A percentile compares a stretch with the other conserved stretches of the same genome.
Conservation (phyloP, 1,284 basidiomycete species). For the Rhizopogon parksii region DNA sequence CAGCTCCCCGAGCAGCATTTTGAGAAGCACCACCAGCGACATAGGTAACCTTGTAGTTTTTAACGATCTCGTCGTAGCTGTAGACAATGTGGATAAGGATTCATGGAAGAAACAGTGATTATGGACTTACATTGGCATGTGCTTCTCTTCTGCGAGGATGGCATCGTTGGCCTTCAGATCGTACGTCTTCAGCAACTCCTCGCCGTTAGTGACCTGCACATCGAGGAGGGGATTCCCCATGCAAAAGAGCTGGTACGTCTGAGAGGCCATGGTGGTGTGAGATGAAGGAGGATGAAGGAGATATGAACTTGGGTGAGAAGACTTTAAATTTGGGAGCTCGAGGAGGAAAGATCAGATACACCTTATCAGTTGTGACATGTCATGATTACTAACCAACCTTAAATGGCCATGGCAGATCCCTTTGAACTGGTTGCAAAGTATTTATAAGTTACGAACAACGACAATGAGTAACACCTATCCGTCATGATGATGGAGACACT, state of each 20-base stretch:
- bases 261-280: constrained; percentile 14
- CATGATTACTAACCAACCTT: background rate
- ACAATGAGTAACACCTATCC: too few species aligned
- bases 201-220: constrained; percentile 81
- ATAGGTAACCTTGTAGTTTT: constrained; percentile 77
- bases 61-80: constrained; percentile 86
- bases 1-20: constrained; percentile 93
- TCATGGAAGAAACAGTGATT: background rate
- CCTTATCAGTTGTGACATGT: background rate
- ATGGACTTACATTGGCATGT: constrained; percentile 66
- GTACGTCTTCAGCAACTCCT: constrained; percentile 87
- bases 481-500: too few species aligned
- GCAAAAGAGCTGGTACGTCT: constrained; percentile 58
- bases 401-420: too few species aligned
- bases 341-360: background rate
- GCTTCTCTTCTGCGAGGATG: constrained; percentile 89
- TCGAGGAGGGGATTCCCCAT: constrained; percentile 89
- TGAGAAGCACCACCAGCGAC: constrained; percentile 97
- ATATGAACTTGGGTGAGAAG: constrained; percentile 5
- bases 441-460: too few species aligned
- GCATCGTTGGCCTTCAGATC: constrained; percentile 93
- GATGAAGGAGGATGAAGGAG: background rate
- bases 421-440: too few species aligned
- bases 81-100: constrained; percentile 1
- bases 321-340: background rate